These are phyloP conservation scores for Plasmodium blacklocki DNA, from an alignment of 169 alveolate species.

Conservation along the genomic window DNA sequence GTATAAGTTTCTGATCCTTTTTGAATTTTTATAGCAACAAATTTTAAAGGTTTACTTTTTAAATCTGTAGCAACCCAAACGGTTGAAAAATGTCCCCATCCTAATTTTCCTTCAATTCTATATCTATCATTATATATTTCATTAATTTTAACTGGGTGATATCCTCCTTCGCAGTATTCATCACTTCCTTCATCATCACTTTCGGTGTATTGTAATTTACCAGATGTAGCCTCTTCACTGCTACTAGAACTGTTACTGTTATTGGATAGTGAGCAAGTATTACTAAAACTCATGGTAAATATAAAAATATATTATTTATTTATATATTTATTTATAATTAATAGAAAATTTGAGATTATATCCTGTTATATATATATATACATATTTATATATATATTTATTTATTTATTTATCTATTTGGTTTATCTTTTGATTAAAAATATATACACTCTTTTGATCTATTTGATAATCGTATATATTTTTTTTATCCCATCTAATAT, in stretches of 20 bases:
- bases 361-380: slow-evolving; percentile 11
- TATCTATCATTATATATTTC: slow-evolving; percentile 95
- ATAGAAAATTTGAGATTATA: not conserved
- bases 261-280: slow-evolving; percentile 52
- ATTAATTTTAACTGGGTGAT: slow-evolving; percentile 96
- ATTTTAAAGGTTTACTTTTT: slow-evolving; percentile 87
- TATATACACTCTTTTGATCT: no score
- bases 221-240: slow-evolving; percentile 69
- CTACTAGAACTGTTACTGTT: slow-evolving; percentile 39
- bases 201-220: slow-evolving; percentile 68
- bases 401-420: no score
- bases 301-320: not conserved
- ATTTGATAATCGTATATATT: no score
- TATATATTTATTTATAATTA: not conserved
- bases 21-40: slow-evolving; percentile 98
- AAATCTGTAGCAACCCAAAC: slow-evolving; percentile 99
- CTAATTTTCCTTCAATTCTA: slow-evolving; percentile 97
- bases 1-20: slow-evolving; percentile 96
- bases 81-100: slow-evolving; percentile 99
- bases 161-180: slow-evolving; percentile 89
- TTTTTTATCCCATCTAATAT: no score
- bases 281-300: slow-evolving; percentile 38
- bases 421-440: no score
- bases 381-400: slow-evolving; percentile 24
- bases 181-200: slow-evolving; percentile 76